Evolutionary conservation across 2,329 filamentous ascomycete species (phyloP), one percentile per base, ranked within the genome.

Genomic region (Stagonosporopsis chrysanthemi): DNA sequence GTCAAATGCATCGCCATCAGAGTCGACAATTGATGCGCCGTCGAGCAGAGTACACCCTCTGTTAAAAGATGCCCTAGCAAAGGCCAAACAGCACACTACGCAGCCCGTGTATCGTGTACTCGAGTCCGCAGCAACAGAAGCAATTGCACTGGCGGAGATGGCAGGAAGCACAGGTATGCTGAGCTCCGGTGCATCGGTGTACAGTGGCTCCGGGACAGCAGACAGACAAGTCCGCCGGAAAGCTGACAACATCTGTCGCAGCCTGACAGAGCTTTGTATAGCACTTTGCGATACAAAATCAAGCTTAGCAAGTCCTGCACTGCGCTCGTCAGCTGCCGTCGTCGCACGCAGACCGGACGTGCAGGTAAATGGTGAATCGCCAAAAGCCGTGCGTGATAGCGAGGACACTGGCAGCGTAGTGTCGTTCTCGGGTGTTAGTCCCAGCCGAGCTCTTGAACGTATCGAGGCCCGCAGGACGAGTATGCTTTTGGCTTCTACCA

Each of bases 161-260:
- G 89, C 96, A 75, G 90, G 90, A 45, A 85, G 84, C 41, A 84
- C 84, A 40, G 89, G 90, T 12, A 77, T 76, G 5, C 68, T 87
- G 0, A 88, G 89, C 41, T 88, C 88, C 0, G 88, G 88, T 57
- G 86, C 84, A 40, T 85, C 86, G 12, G 88, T 88, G 67, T 81
- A 83, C 47, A 84, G 88, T 56, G 86, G 88, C 28, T 77, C 79
- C 23, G 76, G 79, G 12, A 81, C 81, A 0, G 88, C 90, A 1
- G 94, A 99, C 73, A 87, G 95, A 47, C 91, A 96, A 72, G 82
- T 97, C 15, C 87, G 92, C 45, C 87, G 94, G 61, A 97, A 97
- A 76, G 91, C 92, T 26, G 94, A 99, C 72, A 92, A 90, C 70
- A 87, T 99, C 72, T 98, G 95, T 74, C 89, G 94, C 51, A 95